These are phyloP conservation scores for Mycena pura DNA, from an alignment of 768 basidiomycete genomes.

Conservation along the genomic window DNA sequence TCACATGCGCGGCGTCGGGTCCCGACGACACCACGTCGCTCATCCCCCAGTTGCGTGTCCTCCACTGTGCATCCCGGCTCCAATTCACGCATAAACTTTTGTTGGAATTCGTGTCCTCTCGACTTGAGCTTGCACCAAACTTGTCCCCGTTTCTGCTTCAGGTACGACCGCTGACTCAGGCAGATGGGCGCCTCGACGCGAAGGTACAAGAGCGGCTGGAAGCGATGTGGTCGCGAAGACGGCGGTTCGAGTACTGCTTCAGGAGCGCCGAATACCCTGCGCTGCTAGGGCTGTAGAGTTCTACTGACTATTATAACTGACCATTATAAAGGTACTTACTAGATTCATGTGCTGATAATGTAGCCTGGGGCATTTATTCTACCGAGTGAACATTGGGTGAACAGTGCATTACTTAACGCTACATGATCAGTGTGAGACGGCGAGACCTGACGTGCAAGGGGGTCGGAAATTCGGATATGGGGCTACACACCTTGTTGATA, in stretches of 20 bases:
- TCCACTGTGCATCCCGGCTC: slow-evolving; percentile 12
- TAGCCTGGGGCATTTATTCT: no score
- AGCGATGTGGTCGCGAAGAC: slow-evolving; percentile 7
- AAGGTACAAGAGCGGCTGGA: slow-evolving; percentile 8
- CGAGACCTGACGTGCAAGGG: no score
- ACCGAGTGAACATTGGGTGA: no score
- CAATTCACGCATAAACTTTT: slow-evolving; percentile 12
- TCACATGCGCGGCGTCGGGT: not conserved
- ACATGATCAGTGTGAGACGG: no score
- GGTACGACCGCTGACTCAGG: slow-evolving; percentile 6
- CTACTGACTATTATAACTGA: no score
- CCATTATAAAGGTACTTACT: no score
- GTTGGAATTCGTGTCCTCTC: slow-evolving; percentile 8
- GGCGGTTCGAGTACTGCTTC: slow-evolving; percentile 7
- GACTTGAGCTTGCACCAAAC: slow-evolving; percentile 10
- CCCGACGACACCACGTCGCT: slow-evolving; percentile 1
- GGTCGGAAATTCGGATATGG: no score
- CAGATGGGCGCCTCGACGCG: slow-evolving; percentile 9
- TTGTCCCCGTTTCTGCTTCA: slow-evolving; percentile 1
- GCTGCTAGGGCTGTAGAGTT: slow-evolving; percentile 1
- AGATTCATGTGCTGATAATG: no score
- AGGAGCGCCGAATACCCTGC: slow-evolving; percentile 8
- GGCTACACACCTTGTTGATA: no score
- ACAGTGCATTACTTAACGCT: no score
- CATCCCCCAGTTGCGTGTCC: slow-evolving; percentile 8